Base-by-base conservation (phyloP, 768 basidiomycete species). In the Pleurotus djamor region DNA sequence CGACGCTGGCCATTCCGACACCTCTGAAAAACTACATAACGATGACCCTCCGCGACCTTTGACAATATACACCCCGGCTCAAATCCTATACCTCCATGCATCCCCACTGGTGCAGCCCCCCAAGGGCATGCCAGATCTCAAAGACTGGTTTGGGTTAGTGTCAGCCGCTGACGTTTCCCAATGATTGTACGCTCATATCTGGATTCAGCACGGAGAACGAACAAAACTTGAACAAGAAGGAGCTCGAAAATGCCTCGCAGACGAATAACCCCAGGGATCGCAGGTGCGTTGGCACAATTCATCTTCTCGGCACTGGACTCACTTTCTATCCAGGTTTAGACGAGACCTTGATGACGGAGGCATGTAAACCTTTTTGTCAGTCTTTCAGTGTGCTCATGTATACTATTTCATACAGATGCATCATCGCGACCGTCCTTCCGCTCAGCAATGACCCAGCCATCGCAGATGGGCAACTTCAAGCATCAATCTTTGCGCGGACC, bases 401-500 rank as follows among this genome's bases (percentile, higher is more conserved):
- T 28, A 28, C 21, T 9, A 21, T 49, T 14, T 13, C 37, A 52
- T 28, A 58, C 61, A 82, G 83, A 86, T 72, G 72, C 79, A 55
- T 71, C 84, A 48, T 67, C 83, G 9, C 81, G 92, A 59, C 83
- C 88, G 28, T 80, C 85, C 5, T 93, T 92, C 68, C 84, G 90
- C 34, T 81, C 90, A 10, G 78, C 84, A 12, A 76, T 89, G 51
- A 83, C 89, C 28, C 92, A 94, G 66, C 90, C 91, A 32, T 91
- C 92, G 37, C 92, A 94, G 74, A 94, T 94, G 92, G 92, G 92
- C 50, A 93, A 92, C 68, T 94, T 94, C 72, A 91, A 92, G 68
- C 92, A 94, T 67, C 92, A 94, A 64, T 91, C 92, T 9, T 73
- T 88, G 65, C 89, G 91, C 56, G 76, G 83, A 13, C 79, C 75